Evolutionary conservation across 306 rosid species (phyloP), one percentile per base, ranked within the genome.

Genomic region (Ochetophila trinervis): DNA sequence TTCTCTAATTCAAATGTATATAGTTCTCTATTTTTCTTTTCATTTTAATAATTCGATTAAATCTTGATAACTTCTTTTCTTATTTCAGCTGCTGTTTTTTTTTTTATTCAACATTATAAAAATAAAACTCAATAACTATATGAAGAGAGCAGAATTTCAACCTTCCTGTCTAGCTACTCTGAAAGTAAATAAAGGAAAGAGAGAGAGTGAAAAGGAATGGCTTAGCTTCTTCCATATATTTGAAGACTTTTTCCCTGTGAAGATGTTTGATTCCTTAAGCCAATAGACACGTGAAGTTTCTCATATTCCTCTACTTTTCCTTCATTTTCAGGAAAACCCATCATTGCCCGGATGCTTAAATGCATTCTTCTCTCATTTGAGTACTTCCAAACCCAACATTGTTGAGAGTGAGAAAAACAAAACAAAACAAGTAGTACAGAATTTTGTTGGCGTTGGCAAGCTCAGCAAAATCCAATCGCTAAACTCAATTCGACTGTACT

Each of bases 261-360:
- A 76, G 80, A 86, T 88, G 95, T 86, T 86, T 85, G 89, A 91
- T 88, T 87, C 91, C 88, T 62, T 62, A 66, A 76, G 60, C 80
- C 74, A 81, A 78, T 58, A 57, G 81, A 60, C 74, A 32, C 86
- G 76, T 61, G 73, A 83, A 83, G 82, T 70, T 83, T 79, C 81
- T 74, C 85, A 80, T 66, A 84, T 82, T 81, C 86, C 87, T n/a
- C 63, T 58, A 67, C 95, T 79, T 79, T 81, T 59, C 76, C 70
- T 56, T 57, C 70, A 84, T 78, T 81, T 83, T 57, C 66, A 36
- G 63, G 53, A 77, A 80, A 77, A 73, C 65, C 78, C 61, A 40
- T 68, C 19, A 52, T 73, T 70, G 62, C 82, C 68, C 69, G 18
- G 70, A 57, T 48, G 72, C 85, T 83, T 84, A 76, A 82, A 78